These are phyloP conservation scores for Leccinum imitatum DNA, from an alignment of 768 basidiomycete species.

Conservation along the genomic window DNA sequence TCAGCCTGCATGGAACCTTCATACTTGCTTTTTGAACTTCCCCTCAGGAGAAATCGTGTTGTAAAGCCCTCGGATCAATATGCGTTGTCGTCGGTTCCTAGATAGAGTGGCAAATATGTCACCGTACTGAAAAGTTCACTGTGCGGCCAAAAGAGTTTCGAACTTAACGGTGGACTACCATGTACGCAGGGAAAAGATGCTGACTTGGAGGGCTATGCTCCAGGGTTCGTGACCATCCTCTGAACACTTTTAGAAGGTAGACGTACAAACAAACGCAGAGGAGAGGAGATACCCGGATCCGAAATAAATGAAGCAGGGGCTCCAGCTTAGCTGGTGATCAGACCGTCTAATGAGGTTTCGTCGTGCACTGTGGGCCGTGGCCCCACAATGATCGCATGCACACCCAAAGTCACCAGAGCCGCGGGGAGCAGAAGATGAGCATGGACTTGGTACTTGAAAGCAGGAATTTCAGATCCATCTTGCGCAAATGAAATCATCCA, in stretches of 20 bases:
- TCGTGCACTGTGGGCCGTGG: background rate
- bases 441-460: constrained; percentile 6
- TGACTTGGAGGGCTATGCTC: constrained; percentile 2
- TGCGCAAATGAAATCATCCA: constrained; percentile 14
- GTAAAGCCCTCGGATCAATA: constrained; percentile 23
- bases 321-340: background rate
- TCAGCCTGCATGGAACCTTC: background rate
- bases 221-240: background rate
- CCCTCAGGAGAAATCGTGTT: constrained; percentile 5
- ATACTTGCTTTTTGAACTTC: constrained; percentile 1
- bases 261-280: constrained; percentile 3
- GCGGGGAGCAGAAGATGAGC: constrained; percentile 10
- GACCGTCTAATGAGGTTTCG: constrained; percentile 1
- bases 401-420: constrained; percentile 9
- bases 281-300: constrained; percentile 12
- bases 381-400: background rate
- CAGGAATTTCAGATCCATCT: constrained; percentile 11
- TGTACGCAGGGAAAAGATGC: background rate
- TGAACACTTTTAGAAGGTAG: constrained; percentile 8
- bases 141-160: constrained; percentile 1
- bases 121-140: background rate
- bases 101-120: background rate
- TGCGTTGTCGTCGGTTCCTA: constrained; percentile 8
- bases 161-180: background rate
- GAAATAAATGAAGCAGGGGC: constrained; percentile 5